Base-by-base conservation (phyloP, 371 early-diverging fungal genomes). In the Smittium culicis region DNA sequence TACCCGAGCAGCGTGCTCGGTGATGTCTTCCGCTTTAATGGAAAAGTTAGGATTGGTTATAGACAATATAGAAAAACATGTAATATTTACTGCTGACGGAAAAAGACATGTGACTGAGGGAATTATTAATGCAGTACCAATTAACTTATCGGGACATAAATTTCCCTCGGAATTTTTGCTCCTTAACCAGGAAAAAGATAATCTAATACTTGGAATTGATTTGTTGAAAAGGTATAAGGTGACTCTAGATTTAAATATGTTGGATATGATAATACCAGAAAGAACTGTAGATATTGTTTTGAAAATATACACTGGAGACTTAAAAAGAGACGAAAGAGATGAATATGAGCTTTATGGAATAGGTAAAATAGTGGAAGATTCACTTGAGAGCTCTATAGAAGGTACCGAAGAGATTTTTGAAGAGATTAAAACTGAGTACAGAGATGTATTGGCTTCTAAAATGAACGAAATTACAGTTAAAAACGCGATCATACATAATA, bases 1-100 rank as follows among this genome's bases (percentile, higher is more conserved):
- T 31, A 63, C 63, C 34, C 2, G 63, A 5, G 63, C 63, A n/a
- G 63, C 63, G 24, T 63, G 63, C 33, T 63, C 63, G 34, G 60
- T 25, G 16, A 25, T 59, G 60, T 14, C 60, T 17, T 17, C 17
- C 17, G 20, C 25, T 17, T 54, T 54, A 17, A 54, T 25, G 60
- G 25, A 59, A n/a, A 32, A 25, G 11, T 29, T 59, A 16, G 25
- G 25, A 29, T 59, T 59, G 60, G 14, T 16, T 11, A 32, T 16
- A 28, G 34, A 14, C 65, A 11, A 29, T 27, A 59, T 29, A 27
- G 5, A 11, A 27, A 32, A 59, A 45, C 60, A 59, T 11, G 60
- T 59, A 32, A 32, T 59, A 59, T 11, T 59, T 11, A 59, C 25
- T 5, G 60, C 60, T n/a, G 60, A 59, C 25, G 60, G 60, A 32